Conservation (phyloP, 148 eudicot genomes). For the Vaccinium darrowii region DNA sequence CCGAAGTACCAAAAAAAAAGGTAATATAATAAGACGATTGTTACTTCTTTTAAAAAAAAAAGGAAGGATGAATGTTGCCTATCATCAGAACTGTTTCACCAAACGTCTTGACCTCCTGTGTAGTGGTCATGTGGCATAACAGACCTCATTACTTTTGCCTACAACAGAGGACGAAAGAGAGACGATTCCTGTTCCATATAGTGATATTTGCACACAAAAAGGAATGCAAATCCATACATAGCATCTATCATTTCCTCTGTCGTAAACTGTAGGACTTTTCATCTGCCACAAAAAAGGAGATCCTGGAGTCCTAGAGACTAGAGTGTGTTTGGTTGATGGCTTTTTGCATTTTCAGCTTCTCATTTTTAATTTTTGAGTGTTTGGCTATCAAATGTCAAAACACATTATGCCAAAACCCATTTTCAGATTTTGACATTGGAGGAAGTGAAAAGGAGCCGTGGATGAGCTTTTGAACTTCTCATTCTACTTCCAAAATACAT, state of each 20-base stretch:
- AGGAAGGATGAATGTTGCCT: too few species aligned
- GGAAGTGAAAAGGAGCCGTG: too few species aligned
- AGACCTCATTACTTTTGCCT: neutral
- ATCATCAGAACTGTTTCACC: neutral
- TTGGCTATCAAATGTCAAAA: too few species aligned
- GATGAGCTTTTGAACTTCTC: too few species aligned
- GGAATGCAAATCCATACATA: neutral
- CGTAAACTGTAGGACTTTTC: neutral
- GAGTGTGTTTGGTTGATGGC: too few species aligned
- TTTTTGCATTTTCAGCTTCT: too few species aligned
- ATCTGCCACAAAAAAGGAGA: neutral
- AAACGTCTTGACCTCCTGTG: neutral
- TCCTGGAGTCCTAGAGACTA: neutral
- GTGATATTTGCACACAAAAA: neutral
- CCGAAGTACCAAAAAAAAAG: too few species aligned
- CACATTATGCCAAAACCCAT: too few species aligned
- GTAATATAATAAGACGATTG: neutral
- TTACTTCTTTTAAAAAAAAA: too few species aligned
- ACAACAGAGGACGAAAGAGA: neutral
- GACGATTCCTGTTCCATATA: neutral
- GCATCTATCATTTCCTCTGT: neutral
- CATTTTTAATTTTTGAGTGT: too few species aligned
- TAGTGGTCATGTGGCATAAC: neutral
- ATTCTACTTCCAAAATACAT: too few species aligned
- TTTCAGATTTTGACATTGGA: too few species aligned